These are phyloP conservation scores for Antitrichia curtipendula DNA, from an alignment of 225 moss, liverwort and hornwort genomes.

Conservation along the genomic window DNA sequence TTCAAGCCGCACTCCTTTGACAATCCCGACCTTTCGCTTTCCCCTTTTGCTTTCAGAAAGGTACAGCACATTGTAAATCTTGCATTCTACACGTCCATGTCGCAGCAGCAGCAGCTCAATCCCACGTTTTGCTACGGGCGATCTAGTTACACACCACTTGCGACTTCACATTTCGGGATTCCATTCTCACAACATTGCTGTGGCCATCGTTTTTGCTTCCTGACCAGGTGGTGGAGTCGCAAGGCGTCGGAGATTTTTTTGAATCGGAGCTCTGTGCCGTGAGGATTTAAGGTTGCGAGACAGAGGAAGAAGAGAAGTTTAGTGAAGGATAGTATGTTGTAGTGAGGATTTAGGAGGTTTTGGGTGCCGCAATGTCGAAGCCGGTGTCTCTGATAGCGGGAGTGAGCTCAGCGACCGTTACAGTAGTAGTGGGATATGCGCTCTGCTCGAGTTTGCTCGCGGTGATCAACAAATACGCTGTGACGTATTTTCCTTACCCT, in stretches of 20 bases:
- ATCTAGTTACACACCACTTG: not conserved
- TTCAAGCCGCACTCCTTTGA: not conserved
- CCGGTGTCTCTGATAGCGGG: not conserved
- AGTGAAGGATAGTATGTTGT: not conserved
- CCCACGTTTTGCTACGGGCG: not conserved
- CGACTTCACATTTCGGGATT: not conserved
- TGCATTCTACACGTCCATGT: not conserved
- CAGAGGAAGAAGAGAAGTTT: not conserved
- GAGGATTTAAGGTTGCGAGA: not conserved
- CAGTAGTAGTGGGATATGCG: constrained; percentile 35
- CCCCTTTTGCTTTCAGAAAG: not conserved
- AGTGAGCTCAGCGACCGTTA: constrained; percentile 7
- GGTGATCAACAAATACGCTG: constrained; percentile 48
- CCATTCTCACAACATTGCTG: not conserved
- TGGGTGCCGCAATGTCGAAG: not conserved
- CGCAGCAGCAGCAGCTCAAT: not conserved
- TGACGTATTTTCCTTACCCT: constrained; percentile 46
- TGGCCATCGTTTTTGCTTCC: not conserved
- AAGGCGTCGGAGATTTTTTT: not conserved
- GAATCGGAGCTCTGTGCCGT: not conserved
- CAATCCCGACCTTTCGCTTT: not conserved
- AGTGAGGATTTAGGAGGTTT: not conserved
- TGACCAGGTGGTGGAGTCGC: not conserved
- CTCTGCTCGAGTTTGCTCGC: constrained; percentile 38
- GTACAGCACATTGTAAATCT: not conserved